A percentile compares a stretch with the other conserved stretches of the same genome.
These are phyloP conservation scores for Fusarium brachygibbosum DNA, from an alignment of 2,329 filamentous ascomycete species.

Conservation along the genomic window DNA sequence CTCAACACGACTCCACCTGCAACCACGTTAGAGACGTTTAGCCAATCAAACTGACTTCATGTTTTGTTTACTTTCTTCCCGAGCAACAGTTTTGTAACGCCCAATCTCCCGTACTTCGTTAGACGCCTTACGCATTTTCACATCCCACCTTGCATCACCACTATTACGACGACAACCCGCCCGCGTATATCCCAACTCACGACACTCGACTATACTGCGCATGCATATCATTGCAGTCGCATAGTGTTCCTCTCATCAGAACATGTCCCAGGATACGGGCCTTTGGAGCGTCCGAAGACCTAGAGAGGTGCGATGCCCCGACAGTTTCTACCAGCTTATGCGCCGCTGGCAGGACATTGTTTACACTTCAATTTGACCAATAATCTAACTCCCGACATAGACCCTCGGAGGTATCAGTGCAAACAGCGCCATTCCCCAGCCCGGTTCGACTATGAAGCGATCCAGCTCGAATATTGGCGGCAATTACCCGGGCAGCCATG, in stretches of 20 bases:
- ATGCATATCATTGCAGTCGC: constrained; percentile 37
- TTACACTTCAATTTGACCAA: not conserved
- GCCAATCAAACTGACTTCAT: constrained; percentile 47
- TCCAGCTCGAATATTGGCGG: constrained; percentile 80
- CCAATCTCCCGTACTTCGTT: constrained; percentile 34
- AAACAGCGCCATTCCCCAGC: constrained; percentile 89
- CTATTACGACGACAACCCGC: constrained; percentile 18
- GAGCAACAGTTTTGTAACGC: constrained; percentile 54
- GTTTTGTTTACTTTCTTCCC: constrained; percentile 61
- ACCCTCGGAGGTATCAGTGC: constrained; percentile 88
- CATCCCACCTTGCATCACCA: constrained; percentile 43
- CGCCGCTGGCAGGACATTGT: constrained; percentile 17
- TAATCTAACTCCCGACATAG: constrained; percentile 61
- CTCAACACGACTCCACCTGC: constrained; percentile 32
- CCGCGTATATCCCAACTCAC: constrained; percentile 6
- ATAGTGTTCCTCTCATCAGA: constrained; percentile 23
- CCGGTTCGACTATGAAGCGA: constrained; percentile 93
- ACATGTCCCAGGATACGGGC: constrained; percentile 88
- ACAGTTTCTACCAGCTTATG: constrained; percentile 37
- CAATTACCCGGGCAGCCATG: constrained; percentile 76
- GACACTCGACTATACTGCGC: constrained; percentile 23
- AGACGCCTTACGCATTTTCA: constrained; percentile 35
- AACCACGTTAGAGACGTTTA: not conserved
- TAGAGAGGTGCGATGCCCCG: constrained; percentile 75
- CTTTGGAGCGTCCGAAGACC: constrained; percentile 93